Base-by-base conservation (phyloP, 2,329 filamentous ascomycete species). In the Aspergillus tubingensis region DNA sequence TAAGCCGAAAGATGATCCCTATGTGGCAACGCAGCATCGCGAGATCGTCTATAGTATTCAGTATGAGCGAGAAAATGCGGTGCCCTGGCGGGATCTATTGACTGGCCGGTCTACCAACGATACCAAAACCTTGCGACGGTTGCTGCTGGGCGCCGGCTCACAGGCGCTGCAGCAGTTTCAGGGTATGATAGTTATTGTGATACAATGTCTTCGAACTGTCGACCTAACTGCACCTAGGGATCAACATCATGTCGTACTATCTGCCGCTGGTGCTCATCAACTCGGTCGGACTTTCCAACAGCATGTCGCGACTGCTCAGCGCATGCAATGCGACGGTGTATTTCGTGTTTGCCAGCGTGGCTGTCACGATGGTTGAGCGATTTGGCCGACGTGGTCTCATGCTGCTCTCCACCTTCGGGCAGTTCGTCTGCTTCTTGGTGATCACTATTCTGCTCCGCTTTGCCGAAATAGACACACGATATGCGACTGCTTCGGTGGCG, bases 201-300 rank as follows among this genome's bases (percentile, higher is more conserved):
- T 27, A 11, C 0, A 5, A 23, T 44, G 2, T 11, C 4, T 21
- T 23, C 41, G 8, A 36, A 13, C 13, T 11, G 19, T 19, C 5
- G 8, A 21, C 5, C 41, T 44, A 21, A 44, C 4, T 13, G 41
- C 17, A 21, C 27, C 39, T 11, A 44, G 79, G 79, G 5, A 73
- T 72, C n/a, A 74, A 76, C 36, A 67, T 67, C 5, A 64, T 75
- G 2, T 74, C 70, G 5, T 83, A 83, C 65, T 86, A 83, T 58
- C 73, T 87, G 0, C 84, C 85, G 0, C 85, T 85, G 44, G 84
- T 88, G 0, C 80, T 88, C 5, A 86, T 84, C 58, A 70, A 82
- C 53, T 83, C 79, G 10, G 83, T 88, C 8, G 84, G 85, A 0
- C 78, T 86, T 25, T 72, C 72, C 38, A 78, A 85, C 60, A 77